A percentile compares a stretch with the other conserved stretches of the same genome.
Evolutionary conservation across 768 basidiomycete species (phyloP).

Genomic region (Leccinellum rugosiceps): DNA sequence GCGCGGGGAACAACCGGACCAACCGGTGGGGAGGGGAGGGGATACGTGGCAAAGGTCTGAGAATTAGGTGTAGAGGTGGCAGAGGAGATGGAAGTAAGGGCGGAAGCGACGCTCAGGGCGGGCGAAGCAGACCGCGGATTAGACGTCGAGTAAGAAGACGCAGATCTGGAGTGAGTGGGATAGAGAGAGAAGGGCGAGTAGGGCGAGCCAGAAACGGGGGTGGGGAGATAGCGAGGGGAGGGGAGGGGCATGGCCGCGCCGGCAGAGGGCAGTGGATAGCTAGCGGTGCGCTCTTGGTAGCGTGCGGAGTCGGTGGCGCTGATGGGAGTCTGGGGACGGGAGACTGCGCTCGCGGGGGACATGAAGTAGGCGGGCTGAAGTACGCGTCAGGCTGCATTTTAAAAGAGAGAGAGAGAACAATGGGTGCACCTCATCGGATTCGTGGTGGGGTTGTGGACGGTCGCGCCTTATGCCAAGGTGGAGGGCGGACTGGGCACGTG

Average conservation of each 20-base stretch:
- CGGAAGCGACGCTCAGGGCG: constrained; percentile 54
- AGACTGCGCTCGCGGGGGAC: constrained; percentile 32
- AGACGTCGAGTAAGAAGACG: constrained; percentile 41
- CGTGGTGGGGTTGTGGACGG: constrained; percentile 23
- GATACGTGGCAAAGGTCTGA: constrained; percentile 28
- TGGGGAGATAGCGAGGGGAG: constrained; percentile 44
- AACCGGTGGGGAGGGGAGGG: constrained; percentile 27
- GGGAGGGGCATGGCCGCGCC: constrained; percentile 28
- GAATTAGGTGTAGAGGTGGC: constrained; percentile 31
- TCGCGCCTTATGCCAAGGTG: constrained; percentile 34
- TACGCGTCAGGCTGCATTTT: constrained; percentile 9
- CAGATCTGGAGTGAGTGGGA: constrained; percentile 45
- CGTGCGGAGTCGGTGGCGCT: constrained; percentile 32
- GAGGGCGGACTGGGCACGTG: constrained; percentile 33
- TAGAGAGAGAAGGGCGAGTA: constrained; percentile 45
- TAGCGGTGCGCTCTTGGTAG: constrained; percentile 33
- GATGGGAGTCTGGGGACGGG: constrained; percentile 40
- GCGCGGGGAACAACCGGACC: constrained; percentile 33
- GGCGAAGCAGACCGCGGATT: constrained; percentile 60
- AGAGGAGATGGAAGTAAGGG: constrained; percentile 51
- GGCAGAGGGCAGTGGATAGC: constrained; percentile 24
- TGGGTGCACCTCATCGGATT: constrained; percentile 26
- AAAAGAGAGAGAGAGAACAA: neutral
- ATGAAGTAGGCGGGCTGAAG: constrained; percentile 34
- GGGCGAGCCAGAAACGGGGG: constrained; percentile 44